Conservation (phyloP, 1,284 basidiomycete genomes). For the Sporisorium exsertum region DNA sequence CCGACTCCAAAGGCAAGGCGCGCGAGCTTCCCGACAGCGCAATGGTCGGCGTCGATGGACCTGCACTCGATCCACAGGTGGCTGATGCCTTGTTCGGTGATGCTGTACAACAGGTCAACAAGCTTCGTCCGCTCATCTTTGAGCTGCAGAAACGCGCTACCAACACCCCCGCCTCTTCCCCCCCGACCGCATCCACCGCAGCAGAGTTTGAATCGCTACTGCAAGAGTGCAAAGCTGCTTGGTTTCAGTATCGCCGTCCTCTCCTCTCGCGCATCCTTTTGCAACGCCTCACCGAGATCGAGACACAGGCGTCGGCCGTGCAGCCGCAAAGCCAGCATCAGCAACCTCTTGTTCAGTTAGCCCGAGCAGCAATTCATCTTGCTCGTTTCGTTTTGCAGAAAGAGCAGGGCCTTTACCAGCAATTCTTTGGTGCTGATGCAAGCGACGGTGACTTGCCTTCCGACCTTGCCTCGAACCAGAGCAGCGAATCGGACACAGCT, state of each 20-base stretch:
- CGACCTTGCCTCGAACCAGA: not conserved
- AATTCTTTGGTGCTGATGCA: conserved; percentile 20
- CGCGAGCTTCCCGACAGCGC: conserved; percentile 16
- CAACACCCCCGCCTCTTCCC: conserved; percentile 6
- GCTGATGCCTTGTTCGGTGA: conserved; percentile 16
- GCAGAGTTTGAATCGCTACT: conserved; percentile 54
- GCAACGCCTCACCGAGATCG: conserved; percentile 38
- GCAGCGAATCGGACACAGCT: conserved; percentile 11
- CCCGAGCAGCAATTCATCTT: conserved; percentile 9
- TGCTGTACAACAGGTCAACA: conserved; percentile 23
- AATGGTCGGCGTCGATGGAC: not conserved
- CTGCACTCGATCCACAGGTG: not conserved
- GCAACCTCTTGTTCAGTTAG: conserved; percentile 11
- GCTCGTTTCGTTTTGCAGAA: conserved; percentile 18
- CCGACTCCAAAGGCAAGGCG: conserved; percentile 29
- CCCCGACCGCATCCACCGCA: conserved; percentile 28
- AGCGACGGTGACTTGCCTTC: not conserved
- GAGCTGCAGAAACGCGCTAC: conserved; percentile 41
- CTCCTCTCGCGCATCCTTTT: conserved; percentile 36
- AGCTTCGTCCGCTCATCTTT: conserved; percentile 47
- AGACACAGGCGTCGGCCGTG: conserved; percentile 2
- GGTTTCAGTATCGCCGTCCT: conserved; percentile 45
- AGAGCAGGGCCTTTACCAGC: conserved; percentile 32
- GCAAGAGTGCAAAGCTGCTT: conserved; percentile 52
- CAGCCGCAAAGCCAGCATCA: not conserved